Percentiles rank a stretch among this genome's conserved stretches.
phyloP scores from a whole-genome alignment of 2,329 filamentous ascomycete species.

The Fusarium siculi region DNA sequence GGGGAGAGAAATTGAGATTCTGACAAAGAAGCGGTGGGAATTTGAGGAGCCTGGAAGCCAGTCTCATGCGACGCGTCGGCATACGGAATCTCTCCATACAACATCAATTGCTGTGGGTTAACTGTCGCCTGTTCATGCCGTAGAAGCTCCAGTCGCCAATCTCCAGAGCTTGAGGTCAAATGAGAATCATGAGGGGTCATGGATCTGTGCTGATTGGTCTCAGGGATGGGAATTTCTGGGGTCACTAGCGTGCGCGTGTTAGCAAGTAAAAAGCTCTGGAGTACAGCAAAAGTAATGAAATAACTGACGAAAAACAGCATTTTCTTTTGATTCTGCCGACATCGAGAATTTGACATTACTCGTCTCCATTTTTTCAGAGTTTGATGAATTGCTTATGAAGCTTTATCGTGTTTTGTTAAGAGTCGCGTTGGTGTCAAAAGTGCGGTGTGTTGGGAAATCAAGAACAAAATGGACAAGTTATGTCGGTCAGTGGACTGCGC shows the following conservation, averaged over 20 bases:
- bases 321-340: not conserved
- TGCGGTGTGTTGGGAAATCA: not conserved
- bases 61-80: not conserved
- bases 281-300: not conserved
- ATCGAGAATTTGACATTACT: not conserved
- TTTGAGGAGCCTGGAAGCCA: not conserved
- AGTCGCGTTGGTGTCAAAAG: not conserved
- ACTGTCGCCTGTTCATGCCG: not conserved
- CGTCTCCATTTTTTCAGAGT: fast-evolving
- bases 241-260: not conserved
- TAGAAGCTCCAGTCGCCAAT: not conserved
- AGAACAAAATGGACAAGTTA: not conserved
- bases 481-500: not conserved
- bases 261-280: not conserved
- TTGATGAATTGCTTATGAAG: not conserved
- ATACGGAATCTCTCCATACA: not conserved
- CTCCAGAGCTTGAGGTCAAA: not conserved
- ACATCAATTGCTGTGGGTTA: not conserved
- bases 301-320: not conserved
- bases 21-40: not conserved
- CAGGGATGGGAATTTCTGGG: not conserved
- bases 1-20: not conserved
- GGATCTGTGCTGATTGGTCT: not conserved
- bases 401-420: not conserved
- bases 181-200: not conserved